These are phyloP conservation scores for Helianthus tuberosus DNA, from an alignment of 129 eudicot species.

Conservation along the genomic window DNA sequence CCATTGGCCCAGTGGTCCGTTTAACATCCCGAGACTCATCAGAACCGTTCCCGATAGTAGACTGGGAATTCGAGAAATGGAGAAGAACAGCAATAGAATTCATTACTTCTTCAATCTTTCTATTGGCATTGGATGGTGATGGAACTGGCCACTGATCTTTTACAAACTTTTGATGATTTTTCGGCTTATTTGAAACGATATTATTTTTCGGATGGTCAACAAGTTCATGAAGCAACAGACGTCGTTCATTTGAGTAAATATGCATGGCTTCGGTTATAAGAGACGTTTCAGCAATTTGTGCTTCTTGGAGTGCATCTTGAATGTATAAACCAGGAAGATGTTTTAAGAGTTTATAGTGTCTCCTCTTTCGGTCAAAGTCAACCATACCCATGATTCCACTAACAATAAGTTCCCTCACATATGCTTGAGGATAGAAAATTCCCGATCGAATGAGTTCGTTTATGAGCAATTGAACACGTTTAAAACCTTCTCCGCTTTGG, in stretches of 20 bases:
- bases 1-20: constrained; percentile 42
- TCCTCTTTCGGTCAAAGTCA: constrained; percentile 59
- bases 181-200: constrained; percentile 34
- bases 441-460: constrained; percentile 73
- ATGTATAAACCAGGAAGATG: constrained; percentile 67
- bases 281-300: constrained; percentile 48
- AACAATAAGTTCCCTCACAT: constrained; percentile 83
- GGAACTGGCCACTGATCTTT: constrained; percentile 42
- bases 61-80: constrained; percentile 52
- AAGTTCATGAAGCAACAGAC: constrained; percentile 66
- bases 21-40: constrained; percentile 60
- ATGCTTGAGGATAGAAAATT: constrained; percentile 81
- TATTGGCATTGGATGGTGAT: constrained; percentile 32
- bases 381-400: constrained; percentile 81
- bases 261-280: constrained; percentile 60
- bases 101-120: constrained; percentile 65
- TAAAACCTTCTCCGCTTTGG: constrained; percentile 73
- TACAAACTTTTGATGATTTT: constrained; percentile 27
- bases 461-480: constrained; percentile 74
- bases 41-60: constrained; percentile 38
- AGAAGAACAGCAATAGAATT: constrained; percentile 58
- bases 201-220: constrained; percentile 26
- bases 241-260: constrained; percentile 82
- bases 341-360: constrained; percentile 79
- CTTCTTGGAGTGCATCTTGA: constrained; percentile 69